phyloP scores from a whole-genome alignment of 208 protist species.

The Crithidia acanthocephali region DNA sequence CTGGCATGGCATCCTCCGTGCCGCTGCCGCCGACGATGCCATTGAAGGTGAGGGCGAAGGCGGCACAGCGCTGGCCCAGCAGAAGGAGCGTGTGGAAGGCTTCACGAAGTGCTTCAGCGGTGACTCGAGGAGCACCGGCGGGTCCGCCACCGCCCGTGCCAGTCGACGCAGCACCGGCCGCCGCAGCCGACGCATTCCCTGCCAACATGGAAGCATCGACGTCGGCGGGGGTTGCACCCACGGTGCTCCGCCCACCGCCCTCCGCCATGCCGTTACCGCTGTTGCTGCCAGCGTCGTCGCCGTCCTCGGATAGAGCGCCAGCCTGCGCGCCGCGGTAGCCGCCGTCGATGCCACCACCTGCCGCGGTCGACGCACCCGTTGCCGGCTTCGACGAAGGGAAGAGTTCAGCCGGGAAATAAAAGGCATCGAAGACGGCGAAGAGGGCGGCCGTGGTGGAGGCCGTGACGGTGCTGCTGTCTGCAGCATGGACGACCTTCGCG shows the following conservation, averaged over 20 bases:
- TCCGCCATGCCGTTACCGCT: not conserved
- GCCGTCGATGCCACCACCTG: not conserved
- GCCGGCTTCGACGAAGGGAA: not conserved
- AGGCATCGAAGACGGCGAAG: constrained; percentile 35
- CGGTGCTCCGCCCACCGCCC: not conserved
- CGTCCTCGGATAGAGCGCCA: no score
- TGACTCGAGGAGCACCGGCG: constrained; percentile 7
- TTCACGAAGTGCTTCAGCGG: constrained; percentile 28
- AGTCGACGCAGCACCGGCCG: not conserved
- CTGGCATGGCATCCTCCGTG: not conserved
- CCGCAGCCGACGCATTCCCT: not conserved
- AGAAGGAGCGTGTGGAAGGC: constrained; percentile 36
- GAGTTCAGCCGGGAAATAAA: constrained; percentile 37
- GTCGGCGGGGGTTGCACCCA: no score
- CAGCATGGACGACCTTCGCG: not conserved
- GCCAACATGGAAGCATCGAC: no score
- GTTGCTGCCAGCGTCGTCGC: not conserved
- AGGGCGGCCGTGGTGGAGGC: constrained; percentile 4
- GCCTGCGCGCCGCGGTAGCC: no score
- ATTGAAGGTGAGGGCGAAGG: constrained; percentile 28
- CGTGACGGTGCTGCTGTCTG: not conserved
- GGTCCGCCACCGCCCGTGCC: not conserved
- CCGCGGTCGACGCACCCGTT: not conserved
- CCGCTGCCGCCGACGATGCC: constrained; percentile 16
- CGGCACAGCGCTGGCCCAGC: constrained; percentile 37